A percentile compares a stretch with the other conserved stretches of the same genome.
These are phyloP conservation scores for Coniochaeta sp. DNA, from an alignment of 2,329 filamentous ascomycete genomes.

Conservation along the genomic window DNA sequence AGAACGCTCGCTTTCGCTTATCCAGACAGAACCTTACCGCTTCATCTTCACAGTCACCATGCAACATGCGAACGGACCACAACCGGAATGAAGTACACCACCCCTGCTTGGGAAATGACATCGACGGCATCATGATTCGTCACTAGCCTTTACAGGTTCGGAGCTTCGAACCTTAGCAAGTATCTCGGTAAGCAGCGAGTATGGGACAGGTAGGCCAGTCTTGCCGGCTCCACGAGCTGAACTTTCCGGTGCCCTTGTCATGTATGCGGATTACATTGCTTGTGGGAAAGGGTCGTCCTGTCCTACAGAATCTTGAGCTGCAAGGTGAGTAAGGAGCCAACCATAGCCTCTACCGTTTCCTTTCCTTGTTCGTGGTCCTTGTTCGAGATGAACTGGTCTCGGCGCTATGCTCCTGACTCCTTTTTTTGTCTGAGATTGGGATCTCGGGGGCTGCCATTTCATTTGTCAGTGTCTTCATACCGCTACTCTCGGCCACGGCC, in stretches of 20 bases:
- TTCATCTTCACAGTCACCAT: neutral
- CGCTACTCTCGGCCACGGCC: neutral
- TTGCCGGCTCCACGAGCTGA: neutral
- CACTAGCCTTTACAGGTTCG: neutral
- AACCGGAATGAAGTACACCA: neutral
- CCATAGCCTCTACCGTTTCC: neutral
- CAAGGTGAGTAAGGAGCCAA: neutral
- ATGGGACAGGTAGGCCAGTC: neutral
- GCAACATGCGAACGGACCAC: neutral
- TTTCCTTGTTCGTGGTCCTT: neutral
- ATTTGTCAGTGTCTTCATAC: neutral
- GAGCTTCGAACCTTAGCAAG: neutral
- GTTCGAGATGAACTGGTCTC: neutral
- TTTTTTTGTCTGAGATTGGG: neutral
- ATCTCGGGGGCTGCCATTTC: neutral
- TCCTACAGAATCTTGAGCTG: slow-evolving; percentile 4
- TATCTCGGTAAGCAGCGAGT: neutral
- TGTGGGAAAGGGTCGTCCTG: slow-evolving; percentile 7
- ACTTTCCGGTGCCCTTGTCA: neutral
- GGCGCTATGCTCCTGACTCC: slow-evolving; percentile 1
- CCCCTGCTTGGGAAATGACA: neutral
- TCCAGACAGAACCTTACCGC: neutral
- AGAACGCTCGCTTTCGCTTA: neutral
- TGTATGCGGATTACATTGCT: neutral
- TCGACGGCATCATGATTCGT: neutral